phyloP scores from a whole-genome alignment of 352 stramenopile genomes.

The Thalassiosira mediterranea region DNA sequence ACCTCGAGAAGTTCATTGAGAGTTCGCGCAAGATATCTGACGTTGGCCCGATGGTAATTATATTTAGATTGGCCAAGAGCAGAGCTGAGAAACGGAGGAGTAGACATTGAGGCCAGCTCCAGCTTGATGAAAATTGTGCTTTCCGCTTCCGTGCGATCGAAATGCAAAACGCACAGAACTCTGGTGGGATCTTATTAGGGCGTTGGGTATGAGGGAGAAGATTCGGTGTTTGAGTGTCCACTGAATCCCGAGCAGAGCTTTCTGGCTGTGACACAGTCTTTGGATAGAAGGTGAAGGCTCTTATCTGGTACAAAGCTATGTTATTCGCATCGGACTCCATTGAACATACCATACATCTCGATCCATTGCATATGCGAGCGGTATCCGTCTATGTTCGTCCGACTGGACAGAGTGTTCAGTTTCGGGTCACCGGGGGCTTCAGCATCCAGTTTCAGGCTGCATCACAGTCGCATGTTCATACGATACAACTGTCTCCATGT shows the following conservation, averaged over 20 bases:
- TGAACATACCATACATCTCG: too few species aligned
- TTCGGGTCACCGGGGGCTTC: too few species aligned
- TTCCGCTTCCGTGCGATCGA: conserved; percentile 48
- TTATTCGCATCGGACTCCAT: too few species aligned
- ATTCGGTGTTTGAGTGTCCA: conserved; percentile 18
- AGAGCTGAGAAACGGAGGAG: not conserved
- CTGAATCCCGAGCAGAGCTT: conserved; percentile 30
- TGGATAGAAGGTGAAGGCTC: conserved; percentile 29
- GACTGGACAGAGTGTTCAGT: too few species aligned
- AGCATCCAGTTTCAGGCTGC: too few species aligned
- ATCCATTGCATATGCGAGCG: too few species aligned
- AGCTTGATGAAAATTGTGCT: conserved; percentile 30
- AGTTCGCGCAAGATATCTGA: conserved; percentile 29
- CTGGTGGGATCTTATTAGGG: conserved; percentile 57
- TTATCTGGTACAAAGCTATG: too few species aligned
- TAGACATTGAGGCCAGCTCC: not conserved
- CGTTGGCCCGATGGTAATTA: conserved; percentile 25
- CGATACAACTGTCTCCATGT: too few species aligned
- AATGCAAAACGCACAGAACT: conserved; percentile 50
- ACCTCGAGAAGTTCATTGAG: conserved; percentile 35
- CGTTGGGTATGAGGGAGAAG: conserved; percentile 16
- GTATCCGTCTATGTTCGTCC: too few species aligned
- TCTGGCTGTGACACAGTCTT: conserved; percentile 20
- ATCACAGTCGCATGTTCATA: too few species aligned
- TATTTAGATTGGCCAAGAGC: conserved; percentile 34